Conservation (phyloP, 345 rosid genomes). For the Moringa oleifera region DNA sequence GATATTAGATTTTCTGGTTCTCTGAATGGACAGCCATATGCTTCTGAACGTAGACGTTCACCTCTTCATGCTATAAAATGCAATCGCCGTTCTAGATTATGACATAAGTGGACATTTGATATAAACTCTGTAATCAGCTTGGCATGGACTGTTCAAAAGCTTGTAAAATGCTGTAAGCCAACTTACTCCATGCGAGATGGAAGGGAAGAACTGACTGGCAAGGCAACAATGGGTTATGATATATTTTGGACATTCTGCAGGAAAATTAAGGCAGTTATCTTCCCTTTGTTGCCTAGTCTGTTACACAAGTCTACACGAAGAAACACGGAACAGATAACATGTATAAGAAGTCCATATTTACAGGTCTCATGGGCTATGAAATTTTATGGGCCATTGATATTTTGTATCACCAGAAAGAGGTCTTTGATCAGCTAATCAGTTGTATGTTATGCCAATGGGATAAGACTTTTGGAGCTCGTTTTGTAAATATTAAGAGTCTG, state of each 20-base stretch:
- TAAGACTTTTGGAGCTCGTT: too few species aligned
- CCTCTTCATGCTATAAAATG: constrained; percentile 43
- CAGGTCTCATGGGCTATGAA: too few species aligned
- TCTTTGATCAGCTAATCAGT: too few species aligned
- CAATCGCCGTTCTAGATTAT: constrained; percentile 63
- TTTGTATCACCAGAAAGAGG: too few species aligned
- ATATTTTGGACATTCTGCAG: too few species aligned
- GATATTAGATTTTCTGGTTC: constrained; percentile 77
- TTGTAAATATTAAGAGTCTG: too few species aligned
- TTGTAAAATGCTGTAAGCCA: neutral
- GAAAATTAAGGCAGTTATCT: neutral
- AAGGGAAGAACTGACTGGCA: neutral
- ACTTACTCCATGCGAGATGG: neutral
- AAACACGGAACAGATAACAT: too few species aligned
- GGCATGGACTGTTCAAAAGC: neutral
- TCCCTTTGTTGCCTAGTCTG: too few species aligned
- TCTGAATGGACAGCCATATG: constrained; percentile 62
- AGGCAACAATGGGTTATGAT: neutral
- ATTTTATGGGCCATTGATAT: too few species aligned
- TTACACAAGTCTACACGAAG: too few species aligned
- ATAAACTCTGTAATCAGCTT: neutral
- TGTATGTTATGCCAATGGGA: too few species aligned
- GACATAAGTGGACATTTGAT: neutral
- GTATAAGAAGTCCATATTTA: too few species aligned
- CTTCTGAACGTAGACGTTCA: constrained; percentile 48